Evolutionary conservation across 1,284 basidiomycete species (phyloP), one percentile per base, ranked within the genome.

Genomic region (Xerocomus minutiporus): DNA sequence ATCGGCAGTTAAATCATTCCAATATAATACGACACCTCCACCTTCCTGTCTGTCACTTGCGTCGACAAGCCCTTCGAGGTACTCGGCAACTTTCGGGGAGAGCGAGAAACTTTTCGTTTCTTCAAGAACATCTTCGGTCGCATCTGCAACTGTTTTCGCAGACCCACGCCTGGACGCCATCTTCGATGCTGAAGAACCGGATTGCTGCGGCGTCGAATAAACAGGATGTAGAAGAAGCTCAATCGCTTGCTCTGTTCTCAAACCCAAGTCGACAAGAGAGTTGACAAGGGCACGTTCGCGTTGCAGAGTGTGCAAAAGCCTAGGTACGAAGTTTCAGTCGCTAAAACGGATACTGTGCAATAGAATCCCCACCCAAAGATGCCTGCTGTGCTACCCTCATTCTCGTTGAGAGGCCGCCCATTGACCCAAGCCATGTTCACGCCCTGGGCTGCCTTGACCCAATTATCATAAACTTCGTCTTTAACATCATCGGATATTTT

Each of bases 1-100:
- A 65, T 97, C 95, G 56, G 84, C 88, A 71, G 92, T 87, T 25
- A 98, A 70, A 69, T 98, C 87, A 69, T 98, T 98, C 82, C 88
- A 86, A 83, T 90, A 98, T 0, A 84, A 66, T 47, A 97, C 81
- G 2, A 87, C 78, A 13, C 75, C 78, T 0, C 87, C 90, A 1
- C 81, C 88, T 68, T 97, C 94, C 5, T 66, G 62, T n/a, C 90
- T 75, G 66, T 97, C 94, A 56, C 89, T 92, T 2, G 91, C 88
- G 68, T 97, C 94, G 48, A 94, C 87, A 9, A 95, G 61, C 0
- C 85, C 88, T 53, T 93, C 91, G 32, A 89, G 65, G 4, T 80
- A 75, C 48, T 79, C 82, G 2, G 71, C 65, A 44, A 50, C 32
- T 49, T 65, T 70, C 6, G 55, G 57, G 8, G 66, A 25, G 5